These are phyloP conservation scores for Talaromyces wortmannii DNA, from an alignment of 495 filamentous ascomycete genomes.

Conservation along the genomic window DNA sequence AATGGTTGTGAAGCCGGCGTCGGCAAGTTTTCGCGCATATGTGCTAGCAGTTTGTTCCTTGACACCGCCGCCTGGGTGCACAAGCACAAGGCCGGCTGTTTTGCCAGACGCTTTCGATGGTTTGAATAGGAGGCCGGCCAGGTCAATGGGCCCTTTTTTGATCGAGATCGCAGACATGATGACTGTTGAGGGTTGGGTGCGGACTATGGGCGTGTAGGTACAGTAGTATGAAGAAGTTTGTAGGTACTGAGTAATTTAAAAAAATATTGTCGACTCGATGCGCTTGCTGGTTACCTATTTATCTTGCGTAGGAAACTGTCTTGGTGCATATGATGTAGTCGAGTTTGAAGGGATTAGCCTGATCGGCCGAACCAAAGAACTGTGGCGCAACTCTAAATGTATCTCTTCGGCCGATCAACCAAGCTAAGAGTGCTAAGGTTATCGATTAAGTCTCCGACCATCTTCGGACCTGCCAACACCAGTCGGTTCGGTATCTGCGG, in stretches of 20 bases:
- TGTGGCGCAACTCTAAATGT: not conserved
- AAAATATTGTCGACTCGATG: not conserved
- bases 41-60: constrained; percentile 34
- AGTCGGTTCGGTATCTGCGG: not conserved
- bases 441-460: too few species aligned
- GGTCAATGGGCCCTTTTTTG: not conserved
- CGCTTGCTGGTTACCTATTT: not conserved
- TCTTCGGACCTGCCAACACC: not conserved
- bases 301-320: not conserved
- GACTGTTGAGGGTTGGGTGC: not conserved
- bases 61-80: constrained; percentile 28
- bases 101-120: not conserved
- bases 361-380: not conserved
- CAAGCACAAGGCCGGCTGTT: not conserved
- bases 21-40: constrained; percentile 26
- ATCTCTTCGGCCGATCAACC: not conserved
- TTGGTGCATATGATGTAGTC: not conserved
- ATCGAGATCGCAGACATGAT: not conserved
- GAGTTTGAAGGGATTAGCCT: not conserved
- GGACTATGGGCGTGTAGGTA: not conserved
- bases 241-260: not conserved
- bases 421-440: not conserved
- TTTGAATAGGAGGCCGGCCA: not conserved
- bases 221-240: not conserved
- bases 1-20: constrained; percentile 28